phyloP scores from a whole-genome alignment of 495 filamentous ascomycete genomes.

The Penicillium lividum region DNA sequence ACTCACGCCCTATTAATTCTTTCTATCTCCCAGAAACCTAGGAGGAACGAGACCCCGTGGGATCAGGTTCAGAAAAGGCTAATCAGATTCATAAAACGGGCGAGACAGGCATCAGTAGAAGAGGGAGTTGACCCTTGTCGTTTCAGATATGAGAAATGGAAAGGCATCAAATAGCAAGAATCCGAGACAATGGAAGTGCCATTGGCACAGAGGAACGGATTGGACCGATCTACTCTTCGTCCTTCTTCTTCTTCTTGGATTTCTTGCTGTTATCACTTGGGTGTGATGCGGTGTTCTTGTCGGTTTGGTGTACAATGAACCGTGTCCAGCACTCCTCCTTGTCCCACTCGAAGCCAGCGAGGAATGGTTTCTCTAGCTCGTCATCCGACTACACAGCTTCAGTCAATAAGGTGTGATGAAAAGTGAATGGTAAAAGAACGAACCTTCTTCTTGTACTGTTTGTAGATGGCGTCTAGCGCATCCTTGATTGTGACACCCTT shows the following conservation, averaged over 20 bases:
- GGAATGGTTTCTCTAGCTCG: conserved; percentile 76
- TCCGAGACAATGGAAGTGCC: neutral
- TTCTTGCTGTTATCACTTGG: conserved; percentile 48
- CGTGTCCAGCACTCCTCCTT: conserved; percentile 77
- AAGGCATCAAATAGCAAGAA: conserved; percentile 6
- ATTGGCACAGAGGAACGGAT: neutral
- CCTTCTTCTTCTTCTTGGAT: conserved; percentile 65
- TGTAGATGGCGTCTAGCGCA: conserved; percentile 89
- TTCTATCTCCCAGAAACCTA: conserved; percentile 29
- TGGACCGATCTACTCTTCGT: conserved; percentile 36
- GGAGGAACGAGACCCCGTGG: conserved; percentile 16
- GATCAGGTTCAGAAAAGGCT: conserved; percentile 1
- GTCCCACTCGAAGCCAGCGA: conserved; percentile 94
- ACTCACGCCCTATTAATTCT: conserved; percentile 28
- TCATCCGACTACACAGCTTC: conserved; percentile 69
- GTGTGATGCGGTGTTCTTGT: conserved; percentile 53
- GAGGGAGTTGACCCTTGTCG: conserved; percentile 21
- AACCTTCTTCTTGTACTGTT: conserved; percentile 93
- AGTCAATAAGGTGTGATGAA: conserved; percentile 12
- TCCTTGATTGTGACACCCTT: conserved; percentile 96
- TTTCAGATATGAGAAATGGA: conserved; percentile 7
- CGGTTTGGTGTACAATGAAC: conserved; percentile 81
- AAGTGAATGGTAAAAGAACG: conserved; percentile 9
- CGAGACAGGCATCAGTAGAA: neutral
- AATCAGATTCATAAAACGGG: neutral